phyloP scores from a whole-genome alignment of 129 eudicot genomes.

The Tanacetum coccineum region DNA sequence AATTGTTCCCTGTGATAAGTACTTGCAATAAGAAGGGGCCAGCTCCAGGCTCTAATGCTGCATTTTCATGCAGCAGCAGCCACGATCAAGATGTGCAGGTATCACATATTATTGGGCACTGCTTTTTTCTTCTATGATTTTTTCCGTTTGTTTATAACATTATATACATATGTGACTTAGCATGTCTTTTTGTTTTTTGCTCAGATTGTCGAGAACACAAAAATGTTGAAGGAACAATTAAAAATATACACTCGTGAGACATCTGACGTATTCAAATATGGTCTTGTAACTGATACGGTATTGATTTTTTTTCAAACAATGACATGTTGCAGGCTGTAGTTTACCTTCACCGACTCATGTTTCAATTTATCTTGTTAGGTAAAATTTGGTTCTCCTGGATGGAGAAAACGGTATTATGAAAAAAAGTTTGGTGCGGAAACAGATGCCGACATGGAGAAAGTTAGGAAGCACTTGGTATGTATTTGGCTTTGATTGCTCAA shows the following conservation, averaged over 20 bases:
- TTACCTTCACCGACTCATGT: neutral
- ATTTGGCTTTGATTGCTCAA: too few species aligned
- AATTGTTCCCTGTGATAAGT: slow-evolving; percentile 4
- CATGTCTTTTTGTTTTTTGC: neutral
- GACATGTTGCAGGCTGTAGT: neutral
- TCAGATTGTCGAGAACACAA: slow-evolving; percentile 42
- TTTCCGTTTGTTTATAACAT: neutral
- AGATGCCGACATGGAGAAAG: slow-evolving; percentile 27
- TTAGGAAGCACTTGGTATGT: slow-evolving; percentile 43
- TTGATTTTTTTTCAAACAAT: neutral
- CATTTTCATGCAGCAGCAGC: neutral
- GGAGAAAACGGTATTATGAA: slow-evolving; percentile 45
- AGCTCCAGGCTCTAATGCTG: neutral
- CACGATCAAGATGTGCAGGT: slow-evolving; percentile 8
- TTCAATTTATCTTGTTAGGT: slow-evolving; percentile 32
- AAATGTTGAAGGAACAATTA: slow-evolving; percentile 37
- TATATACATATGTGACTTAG: neutral
- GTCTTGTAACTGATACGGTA: slow-evolving; percentile 39
- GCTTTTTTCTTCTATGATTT: neutral
- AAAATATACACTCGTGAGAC: slow-evolving; percentile 22
- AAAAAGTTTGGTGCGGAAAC: slow-evolving; percentile 46
- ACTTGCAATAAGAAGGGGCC: slow-evolving; percentile 4
- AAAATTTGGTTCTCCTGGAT: slow-evolving; percentile 42
- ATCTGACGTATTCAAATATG: slow-evolving; percentile 35
- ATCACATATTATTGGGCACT: neutral